A percentile compares a stretch with the other conserved stretches of the same genome.
These are phyloP conservation scores for Pichia cabralensis DNA, from an alignment of 805 yeast genomes.

Conservation along the genomic window DNA sequence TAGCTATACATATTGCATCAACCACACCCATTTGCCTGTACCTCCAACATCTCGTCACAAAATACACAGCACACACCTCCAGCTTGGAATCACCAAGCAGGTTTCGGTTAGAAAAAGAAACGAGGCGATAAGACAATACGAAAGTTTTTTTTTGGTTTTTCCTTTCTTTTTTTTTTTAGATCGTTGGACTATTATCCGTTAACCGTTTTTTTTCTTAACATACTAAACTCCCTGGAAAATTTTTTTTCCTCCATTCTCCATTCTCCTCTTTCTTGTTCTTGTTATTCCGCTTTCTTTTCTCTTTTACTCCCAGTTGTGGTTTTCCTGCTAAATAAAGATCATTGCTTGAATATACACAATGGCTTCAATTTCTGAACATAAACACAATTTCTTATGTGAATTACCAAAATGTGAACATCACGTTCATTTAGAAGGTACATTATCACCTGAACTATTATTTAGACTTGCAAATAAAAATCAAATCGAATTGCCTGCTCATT, in stretches of 20 bases:
- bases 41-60: too few relatives aligned
- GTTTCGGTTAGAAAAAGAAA: too few relatives aligned
- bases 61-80: too few relatives aligned
- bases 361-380: constrained; percentile 3
- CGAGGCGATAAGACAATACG: too few relatives aligned
- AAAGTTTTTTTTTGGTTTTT: too few relatives aligned
- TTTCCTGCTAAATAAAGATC: too few relatives aligned
- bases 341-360: too few relatives aligned
- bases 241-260: neutral
- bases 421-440: constrained; percentile 74
- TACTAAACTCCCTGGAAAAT: neutral
- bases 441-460: constrained; percentile 66
- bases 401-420: constrained; percentile 86
- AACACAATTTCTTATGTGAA: constrained; percentile 42
- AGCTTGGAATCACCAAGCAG: too few relatives aligned
- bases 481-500: constrained; percentile 47
- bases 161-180: too few relatives aligned
- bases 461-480: constrained; percentile 58
- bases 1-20: too few relatives aligned
- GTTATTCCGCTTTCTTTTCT: neutral
- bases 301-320: too few relatives aligned
- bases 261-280: neutral
- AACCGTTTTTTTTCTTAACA: neutral
- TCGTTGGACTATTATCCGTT: neutral
- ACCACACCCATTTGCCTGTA: too few relatives aligned